Conservation (phyloP, 495 filamentous ascomycete species). For the Oidiodendron maius region DNA sequence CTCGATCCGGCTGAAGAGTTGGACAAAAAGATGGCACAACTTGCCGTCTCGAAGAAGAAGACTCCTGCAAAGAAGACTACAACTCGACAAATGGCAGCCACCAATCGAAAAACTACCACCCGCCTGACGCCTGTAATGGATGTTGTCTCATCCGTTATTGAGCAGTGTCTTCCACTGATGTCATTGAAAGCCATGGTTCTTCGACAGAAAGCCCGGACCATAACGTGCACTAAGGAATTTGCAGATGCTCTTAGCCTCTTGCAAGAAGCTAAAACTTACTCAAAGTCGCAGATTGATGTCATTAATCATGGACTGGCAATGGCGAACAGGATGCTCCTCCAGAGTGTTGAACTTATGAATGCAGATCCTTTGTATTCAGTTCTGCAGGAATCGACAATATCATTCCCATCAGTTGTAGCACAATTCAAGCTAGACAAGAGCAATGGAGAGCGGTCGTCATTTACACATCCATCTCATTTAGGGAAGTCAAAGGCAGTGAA, state of each 20-base stretch:
- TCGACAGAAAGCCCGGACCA: slow-evolving; percentile 54
- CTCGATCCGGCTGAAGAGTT: slow-evolving; percentile 14
- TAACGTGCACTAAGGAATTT: slow-evolving; percentile 51
- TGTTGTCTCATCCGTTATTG: slow-evolving; percentile 17
- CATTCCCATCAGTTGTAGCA: slow-evolving; percentile 58
- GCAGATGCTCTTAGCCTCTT: slow-evolving; percentile 45
- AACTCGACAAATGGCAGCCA: slow-evolving; percentile 14
- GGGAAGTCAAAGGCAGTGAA: slow-evolving; percentile 6
- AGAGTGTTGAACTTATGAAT: slow-evolving; percentile 62
- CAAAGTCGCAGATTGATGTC: slow-evolving; percentile 33
- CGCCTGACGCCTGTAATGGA: slow-evolving; percentile 24
- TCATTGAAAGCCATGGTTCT: slow-evolving; percentile 57
- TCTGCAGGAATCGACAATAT: slow-evolving; percentile 86
- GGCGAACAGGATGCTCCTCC: slow-evolving; percentile 50
- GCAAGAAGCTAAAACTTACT: slow-evolving; percentile 35
- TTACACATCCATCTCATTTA: slow-evolving; percentile 9
- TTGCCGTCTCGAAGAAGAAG: slow-evolving; percentile 24
- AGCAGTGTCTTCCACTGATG: slow-evolving; percentile 51
- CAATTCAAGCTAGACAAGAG: slow-evolving; percentile 10
- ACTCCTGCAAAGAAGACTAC: slow-evolving; percentile 19
- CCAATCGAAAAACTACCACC: slow-evolving; percentile 15
- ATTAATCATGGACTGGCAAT: slow-evolving; percentile 46
- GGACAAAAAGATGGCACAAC: slow-evolving; percentile 41
- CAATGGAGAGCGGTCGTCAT: slow-evolving; percentile 11
- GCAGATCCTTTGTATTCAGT: slow-evolving; percentile 82